Conservation (phyloP, 805 yeast genomes). For the Cyberlindnera sargentensis region DNA sequence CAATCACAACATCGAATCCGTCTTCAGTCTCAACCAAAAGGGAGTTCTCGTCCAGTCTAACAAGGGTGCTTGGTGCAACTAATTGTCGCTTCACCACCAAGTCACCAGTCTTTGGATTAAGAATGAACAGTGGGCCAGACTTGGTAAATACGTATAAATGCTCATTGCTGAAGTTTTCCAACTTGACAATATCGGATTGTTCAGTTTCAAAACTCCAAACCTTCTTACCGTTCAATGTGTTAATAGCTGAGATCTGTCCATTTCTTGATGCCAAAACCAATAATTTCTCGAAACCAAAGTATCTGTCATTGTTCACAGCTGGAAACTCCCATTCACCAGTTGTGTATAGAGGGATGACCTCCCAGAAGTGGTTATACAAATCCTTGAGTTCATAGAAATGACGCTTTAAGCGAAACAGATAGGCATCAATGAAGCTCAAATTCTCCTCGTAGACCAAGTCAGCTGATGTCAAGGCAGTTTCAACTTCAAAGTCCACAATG, state of each 20-base stretch:
- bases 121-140: constrained; percentile 14
- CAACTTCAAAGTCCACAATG: constrained; percentile 23
- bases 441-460: constrained; percentile 27
- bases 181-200: constrained; percentile 14
- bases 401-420: constrained; percentile 25
- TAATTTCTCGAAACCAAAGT: constrained; percentile 41
- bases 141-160: constrained; percentile 13
- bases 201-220: constrained; percentile 33
- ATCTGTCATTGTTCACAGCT: constrained; percentile 12
- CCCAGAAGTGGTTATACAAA: constrained; percentile 10
- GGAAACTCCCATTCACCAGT: constrained; percentile 3
- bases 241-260: constrained; percentile 38
- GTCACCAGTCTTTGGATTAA: constrained; percentile 26
- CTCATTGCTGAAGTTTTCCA: constrained; percentile 18
- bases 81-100: constrained; percentile 11
- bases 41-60: constrained; percentile 12
- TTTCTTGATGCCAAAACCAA: constrained; percentile 34
- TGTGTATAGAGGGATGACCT: constrained; percentile 5
- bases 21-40: constrained; percentile 13
- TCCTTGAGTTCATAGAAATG: constrained; percentile 18
- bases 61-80: constrained; percentile 7
- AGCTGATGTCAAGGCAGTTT: constrained; percentile 17
- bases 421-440: constrained; percentile 25
- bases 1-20: constrained; percentile 15
- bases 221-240: constrained; percentile 31